Base-by-base conservation (phyloP, 1,284 basidiomycete genomes). In the Dichomitus squalens region DNA sequence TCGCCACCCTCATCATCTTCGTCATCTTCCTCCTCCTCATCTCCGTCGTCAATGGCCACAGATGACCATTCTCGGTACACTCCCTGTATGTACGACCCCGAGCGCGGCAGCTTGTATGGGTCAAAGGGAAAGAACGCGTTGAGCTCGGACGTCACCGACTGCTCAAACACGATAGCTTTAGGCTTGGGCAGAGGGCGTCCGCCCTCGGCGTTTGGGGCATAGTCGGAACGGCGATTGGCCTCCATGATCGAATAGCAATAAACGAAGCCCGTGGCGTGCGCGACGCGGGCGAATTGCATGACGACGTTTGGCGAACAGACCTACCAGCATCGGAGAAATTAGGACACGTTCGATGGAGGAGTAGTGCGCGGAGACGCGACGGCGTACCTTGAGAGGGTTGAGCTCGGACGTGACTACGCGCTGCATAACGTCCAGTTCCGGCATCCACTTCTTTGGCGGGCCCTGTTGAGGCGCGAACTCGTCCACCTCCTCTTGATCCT, bases 71-170 rank as follows among this genome's bases (percentile, higher is more conserved):
- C 90, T 36, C 91, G 77, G 64, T 92, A 93, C 16, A 91, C 79
- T 12, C 78, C 79, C 50, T 87, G 81, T 39, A 93, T 88, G 64
- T 86, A 92, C n/a, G 72, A 71, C 40, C 79, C 76, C 46, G 89
- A 91, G 53, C 81, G 80, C 1, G 93, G 91, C 2, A 99, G 84
- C 64, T 89, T 92, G 77, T 95, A 99, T 1, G 97, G 97, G 72
- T 99, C 97, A 71, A 99, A 99, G 0, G 97, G 97, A 79, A 99
- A 99, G 79, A 98, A 99, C 12, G 88, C 88, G 70, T 96, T 95
- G 48, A 98, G 79, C 57, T 95, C 93, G 6, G 85, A 79, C 56
- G 88, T 85, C 59, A 84, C 73, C 40, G 76, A 73, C 51, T 66
- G 70, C 38, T 73, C 70, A 35, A 78, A 64, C 39, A 77, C 56